Base-by-base conservation (phyloP, 176 grass and related monocot species). In the Rhynchospora tenuis region DNA sequence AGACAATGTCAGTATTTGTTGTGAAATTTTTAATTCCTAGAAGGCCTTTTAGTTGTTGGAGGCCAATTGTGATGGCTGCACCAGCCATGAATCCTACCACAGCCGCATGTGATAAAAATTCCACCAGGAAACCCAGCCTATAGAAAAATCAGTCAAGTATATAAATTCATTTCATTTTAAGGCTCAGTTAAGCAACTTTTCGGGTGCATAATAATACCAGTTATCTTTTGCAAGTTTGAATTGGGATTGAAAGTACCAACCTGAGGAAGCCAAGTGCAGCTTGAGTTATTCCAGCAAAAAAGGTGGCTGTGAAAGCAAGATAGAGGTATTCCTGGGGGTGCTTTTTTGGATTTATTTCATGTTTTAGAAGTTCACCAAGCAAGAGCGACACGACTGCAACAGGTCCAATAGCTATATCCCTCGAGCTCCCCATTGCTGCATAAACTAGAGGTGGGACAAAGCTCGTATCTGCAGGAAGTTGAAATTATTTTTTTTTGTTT, bases 31-130 rank as follows among this genome's bases (percentile, higher is more conserved):
- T 42, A 57, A 97, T 94, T n/a, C 94, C 94, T 27, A 97, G 88
- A 77, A 97, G 90, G 27, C 94, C 94, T 58, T 97, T 97, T 3
- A 94, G 90, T 80, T 94, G 94, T 71, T 97, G 94, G 82, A 97
- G 94, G 10, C 86, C 85, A 73, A 97, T 97, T 26, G 92, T 97
- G 46, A 94, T 56, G 24, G 90, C 88, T 0, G 94, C 90, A 31
- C 94, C 94, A 0, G 77, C 92, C 94, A 97, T 97, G 90, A 97
- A 97, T 56, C 94, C 92, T 0, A 97, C 22, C 22, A 97, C 90
- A 45, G 90, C 92, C 44, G 94, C 94, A 86, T 97, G 94, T 79
- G 94, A 97, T 78, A 97, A 58, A 85, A 92, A 97, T 60, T 97
- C 92, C 59, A 94, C 87, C 43, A 97, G 85, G 48, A 97, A 97